Evolutionary conservation across 495 filamentous ascomycete genomes (phyloP), one percentile per base, ranked within the genome.

Genomic region (Immersiella caudata): DNA sequence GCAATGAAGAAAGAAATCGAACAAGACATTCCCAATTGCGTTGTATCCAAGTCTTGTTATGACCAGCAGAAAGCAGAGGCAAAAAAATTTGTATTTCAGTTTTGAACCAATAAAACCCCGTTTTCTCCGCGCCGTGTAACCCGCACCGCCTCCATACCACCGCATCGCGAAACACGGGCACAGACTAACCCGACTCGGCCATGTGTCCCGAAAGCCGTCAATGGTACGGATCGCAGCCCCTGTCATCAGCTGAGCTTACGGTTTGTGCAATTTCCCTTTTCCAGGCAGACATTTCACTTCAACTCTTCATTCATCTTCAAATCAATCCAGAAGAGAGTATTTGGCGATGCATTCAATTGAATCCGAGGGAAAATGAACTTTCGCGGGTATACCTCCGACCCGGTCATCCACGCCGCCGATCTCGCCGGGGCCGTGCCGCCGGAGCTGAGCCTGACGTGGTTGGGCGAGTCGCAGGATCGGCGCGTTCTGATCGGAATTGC

Each of bases 401-500:
- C 65, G 22, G 61, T 49, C 26, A 24, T 67, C 24, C 24, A 27
- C 27, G 22, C 49, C 20, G 71, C 71, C 33, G 46, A 72, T 20
- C 62, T 67, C 0, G 65, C 46, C 11, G 69, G 69, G 57, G 54
- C 68, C 25, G 75, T 82, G 52, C 80, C 79, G 9, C 51, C 65
- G 40, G 71, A 67, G 26, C 52, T 82, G 49, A 76, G 74, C 6
- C 68, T 77, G 11, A 69, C 73, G n/a, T 81, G 76, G 64, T 69
- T 83, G n/a, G 73, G 78, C 21, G 50, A 83, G 69, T 76, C 72
- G 25, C 76, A 78, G 22, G 80, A 83, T 70, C 40, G 52, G 0
- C 59, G 78, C 12, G 74, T 80, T n/a, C 76, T 78, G 59, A 74
- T 73, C 57, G 80, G 76, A 51, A 81, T 83, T 55, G 57, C 82